Percentiles rank a stretch among this genome's conserved stretches.
Conservation (phyloP, 805 yeast species). For the Metschnikowia colocasiae region DNA sequence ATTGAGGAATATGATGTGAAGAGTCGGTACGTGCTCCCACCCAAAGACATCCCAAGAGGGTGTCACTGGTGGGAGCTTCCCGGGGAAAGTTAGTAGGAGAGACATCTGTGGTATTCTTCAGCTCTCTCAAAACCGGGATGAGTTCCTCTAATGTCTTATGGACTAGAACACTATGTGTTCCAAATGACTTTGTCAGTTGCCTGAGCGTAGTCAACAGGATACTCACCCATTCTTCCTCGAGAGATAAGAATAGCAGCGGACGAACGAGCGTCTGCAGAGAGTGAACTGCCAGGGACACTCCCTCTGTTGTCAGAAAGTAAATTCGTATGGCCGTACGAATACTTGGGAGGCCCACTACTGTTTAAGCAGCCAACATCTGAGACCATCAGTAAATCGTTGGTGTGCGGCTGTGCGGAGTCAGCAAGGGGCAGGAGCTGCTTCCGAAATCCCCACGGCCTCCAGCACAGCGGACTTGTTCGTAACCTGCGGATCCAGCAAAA, state of each 20-base stretch:
- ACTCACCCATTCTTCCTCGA: background rate
- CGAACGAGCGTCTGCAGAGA: background rate
- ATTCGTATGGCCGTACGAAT: background rate
- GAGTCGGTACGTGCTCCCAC: background rate
- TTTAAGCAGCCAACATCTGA: background rate
- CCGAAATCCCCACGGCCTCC: background rate
- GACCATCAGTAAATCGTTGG: background rate
- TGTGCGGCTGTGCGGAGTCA: background rate
- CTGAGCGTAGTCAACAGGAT: background rate
- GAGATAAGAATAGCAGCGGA: background rate
- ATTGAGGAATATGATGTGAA: background rate
- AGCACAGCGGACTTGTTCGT: background rate
- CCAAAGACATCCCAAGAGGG: background rate
- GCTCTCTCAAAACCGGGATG: too few species aligned
- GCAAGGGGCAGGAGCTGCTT: background rate
- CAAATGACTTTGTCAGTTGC: background rate
- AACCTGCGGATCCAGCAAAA: background rate
- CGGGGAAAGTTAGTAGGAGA: background rate
- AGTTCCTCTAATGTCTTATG: background rate
- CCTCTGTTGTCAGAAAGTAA: background rate
- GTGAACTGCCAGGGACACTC: background rate
- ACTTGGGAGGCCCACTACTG: background rate
- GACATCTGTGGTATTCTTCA: background rate
- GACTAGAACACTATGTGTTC: too few species aligned
- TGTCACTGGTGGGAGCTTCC: background rate